Percentiles rank a stretch among this genome's conserved stretches.
These are phyloP conservation scores for Purshia tridentata DNA, from an alignment of 306 rosid species.

Conservation along the genomic window DNA sequence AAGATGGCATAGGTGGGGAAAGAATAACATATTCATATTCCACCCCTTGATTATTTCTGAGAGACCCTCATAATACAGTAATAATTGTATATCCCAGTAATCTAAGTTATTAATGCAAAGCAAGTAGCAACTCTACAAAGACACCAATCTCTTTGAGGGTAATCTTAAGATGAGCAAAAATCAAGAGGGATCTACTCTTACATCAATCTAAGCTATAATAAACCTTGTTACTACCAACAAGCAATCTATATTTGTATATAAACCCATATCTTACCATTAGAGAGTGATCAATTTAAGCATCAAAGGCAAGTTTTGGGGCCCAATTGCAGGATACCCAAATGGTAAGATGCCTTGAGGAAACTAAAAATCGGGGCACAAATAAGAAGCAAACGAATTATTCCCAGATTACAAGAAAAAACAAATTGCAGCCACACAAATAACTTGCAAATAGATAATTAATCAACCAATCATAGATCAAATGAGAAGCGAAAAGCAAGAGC, in stretches of 20 bases:
- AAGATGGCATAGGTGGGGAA: neutral
- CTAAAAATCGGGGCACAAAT: neutral
- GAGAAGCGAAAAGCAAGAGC: neutral
- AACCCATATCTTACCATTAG: neutral
- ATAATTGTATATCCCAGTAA: neutral
- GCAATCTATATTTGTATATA: neutral
- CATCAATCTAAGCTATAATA: neutral
- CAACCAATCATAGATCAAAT: neutral
- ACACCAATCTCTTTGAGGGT: neutral
- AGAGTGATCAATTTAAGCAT: neutral
- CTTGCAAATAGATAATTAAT: neutral
- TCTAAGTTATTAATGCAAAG: neutral
- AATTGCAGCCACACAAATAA: neutral
- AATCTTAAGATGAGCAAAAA: neutral
- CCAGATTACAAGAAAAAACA: neutral
- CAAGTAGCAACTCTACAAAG: neutral
- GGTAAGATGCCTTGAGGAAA: neutral
- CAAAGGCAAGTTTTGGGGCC: neutral
- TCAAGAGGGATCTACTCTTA: neutral
- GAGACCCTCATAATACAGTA: neutral
- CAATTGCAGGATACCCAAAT: constrained; percentile 1
- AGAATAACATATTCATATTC: neutral
- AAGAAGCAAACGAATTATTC: neutral
- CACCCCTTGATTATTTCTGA: neutral
- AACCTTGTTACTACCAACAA: no score